Evolutionary conservation across 1,284 basidiomycete species (phyloP).

Genomic region (Heterobasidion occidentale): DNA sequence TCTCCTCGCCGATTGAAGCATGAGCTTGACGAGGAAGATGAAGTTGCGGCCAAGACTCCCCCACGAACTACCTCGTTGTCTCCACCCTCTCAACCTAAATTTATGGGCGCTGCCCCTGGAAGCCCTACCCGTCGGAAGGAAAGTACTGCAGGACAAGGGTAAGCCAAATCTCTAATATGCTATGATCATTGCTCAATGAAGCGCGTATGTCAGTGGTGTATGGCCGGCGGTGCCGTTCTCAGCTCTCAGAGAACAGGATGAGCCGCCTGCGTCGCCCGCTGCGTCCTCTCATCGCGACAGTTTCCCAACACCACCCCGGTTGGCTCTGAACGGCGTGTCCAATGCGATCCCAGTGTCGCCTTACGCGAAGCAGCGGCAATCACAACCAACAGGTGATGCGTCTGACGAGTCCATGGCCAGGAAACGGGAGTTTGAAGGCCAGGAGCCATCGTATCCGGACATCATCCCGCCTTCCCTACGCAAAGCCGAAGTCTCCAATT

Average conservation of each 20-base stretch:
- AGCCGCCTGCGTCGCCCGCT: conserved; percentile 8
- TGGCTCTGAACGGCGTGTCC: conserved; percentile 63
- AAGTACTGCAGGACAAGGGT: neutral
- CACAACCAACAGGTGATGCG: conserved; percentile 9
- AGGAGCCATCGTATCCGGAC: conserved; percentile 37
- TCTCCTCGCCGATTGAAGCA: conserved; percentile 54
- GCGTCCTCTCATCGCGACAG: conserved; percentile 5
- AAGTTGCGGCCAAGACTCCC: conserved; percentile 17
- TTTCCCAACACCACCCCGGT: conserved; percentile 45
- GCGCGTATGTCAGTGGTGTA: conserved; percentile 11
- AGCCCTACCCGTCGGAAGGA: neutral
- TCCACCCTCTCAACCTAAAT: conserved; percentile 16
- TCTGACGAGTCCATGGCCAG: conserved; percentile 43
- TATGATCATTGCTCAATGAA: neutral
- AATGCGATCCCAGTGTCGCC: conserved; percentile 44
- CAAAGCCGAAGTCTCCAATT: neutral
- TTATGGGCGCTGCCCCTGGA: neutral
- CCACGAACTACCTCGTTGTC: conserved; percentile 23
- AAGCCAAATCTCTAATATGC: neutral
- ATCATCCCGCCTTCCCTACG: conserved; percentile 32
- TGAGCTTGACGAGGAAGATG: conserved; percentile 36
- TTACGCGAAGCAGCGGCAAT: conserved; percentile 20
- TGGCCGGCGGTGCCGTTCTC: conserved; percentile 33
- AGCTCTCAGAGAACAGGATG: conserved; percentile 15
- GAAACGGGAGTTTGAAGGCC: conserved; percentile 41